A percentile compares a stretch with the other conserved stretches of the same genome.
phyloP scores from a whole-genome alignment of 78 protist species.

The Speleostelium caveatum region DNA sequence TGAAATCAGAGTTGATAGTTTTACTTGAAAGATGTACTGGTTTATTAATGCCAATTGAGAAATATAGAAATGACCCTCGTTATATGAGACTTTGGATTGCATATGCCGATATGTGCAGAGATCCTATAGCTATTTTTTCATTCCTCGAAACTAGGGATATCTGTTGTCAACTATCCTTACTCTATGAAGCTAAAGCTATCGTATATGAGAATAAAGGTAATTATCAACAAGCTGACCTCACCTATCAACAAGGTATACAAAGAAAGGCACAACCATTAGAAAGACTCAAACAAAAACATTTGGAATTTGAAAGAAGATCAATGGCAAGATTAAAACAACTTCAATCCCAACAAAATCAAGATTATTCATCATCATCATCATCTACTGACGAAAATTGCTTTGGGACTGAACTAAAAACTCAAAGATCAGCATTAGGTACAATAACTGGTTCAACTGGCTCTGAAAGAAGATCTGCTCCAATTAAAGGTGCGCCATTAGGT shows the following conservation, averaged over 20 bases:
- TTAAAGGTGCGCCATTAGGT: slow-evolving; percentile 37
- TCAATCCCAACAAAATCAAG: neutral
- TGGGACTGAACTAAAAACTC: neutral
- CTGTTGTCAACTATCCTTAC: slow-evolving; percentile 39
- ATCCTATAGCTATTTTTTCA: slow-evolving; percentile 71
- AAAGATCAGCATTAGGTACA: slow-evolving; percentile 58
- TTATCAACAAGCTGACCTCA: slow-evolving; percentile 61
- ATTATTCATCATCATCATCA: neutral
- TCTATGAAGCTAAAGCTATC: slow-evolving; percentile 77
- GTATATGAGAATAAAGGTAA: slow-evolving; percentile 73
- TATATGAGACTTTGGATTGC: slow-evolving; percentile 74
- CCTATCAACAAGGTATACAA: slow-evolving; percentile 54
- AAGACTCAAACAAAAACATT: slow-evolving; percentile 55
- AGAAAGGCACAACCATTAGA: slow-evolving; percentile 59
- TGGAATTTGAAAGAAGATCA: slow-evolving; percentile 50
- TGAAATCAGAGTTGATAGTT: slow-evolving; percentile 55
- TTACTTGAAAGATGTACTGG: slow-evolving; percentile 68
- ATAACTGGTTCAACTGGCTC: neutral
- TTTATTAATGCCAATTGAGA: slow-evolving; percentile 17
- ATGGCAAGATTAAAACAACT: slow-evolving; percentile 42
- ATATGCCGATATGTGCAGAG: slow-evolving; percentile 81
- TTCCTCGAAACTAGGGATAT: slow-evolving; percentile 47
- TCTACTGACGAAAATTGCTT: neutral
- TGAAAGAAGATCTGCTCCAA: slow-evolving; percentile 48
- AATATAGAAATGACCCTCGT: slow-evolving; percentile 64